A percentile compares a stretch with the other conserved stretches of the same genome.
phyloP scores from a whole-genome alignment of 2,329 filamentous ascomycete genomes.

The Monilinia polystroma region DNA sequence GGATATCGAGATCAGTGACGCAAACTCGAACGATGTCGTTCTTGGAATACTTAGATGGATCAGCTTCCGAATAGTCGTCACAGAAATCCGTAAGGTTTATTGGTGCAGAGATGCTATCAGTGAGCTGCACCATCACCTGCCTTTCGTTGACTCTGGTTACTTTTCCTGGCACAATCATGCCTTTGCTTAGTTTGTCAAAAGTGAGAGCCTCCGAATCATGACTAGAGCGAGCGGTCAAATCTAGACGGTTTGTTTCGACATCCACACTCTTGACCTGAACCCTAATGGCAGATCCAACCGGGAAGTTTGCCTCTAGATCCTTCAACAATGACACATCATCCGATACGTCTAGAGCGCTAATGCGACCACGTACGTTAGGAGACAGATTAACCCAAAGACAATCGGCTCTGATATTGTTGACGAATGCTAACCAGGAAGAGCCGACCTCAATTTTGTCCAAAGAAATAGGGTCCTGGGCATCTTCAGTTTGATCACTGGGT shows the following conservation, averaged over 20 bases:
- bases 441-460: slow-evolving; percentile 72
- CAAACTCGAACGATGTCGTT: slow-evolving; percentile 88
- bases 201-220: slow-evolving; percentile 56
- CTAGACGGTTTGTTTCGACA: slow-evolving; percentile 68
- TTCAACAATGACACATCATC: slow-evolving; percentile 79
- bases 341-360: slow-evolving; percentile 79
- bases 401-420: slow-evolving; percentile 83
- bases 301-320: slow-evolving; percentile 77
- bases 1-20: slow-evolving; percentile 73
- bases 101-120: slow-evolving; percentile 74
- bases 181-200: slow-evolving; percentile 70
- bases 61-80: slow-evolving; percentile 82
- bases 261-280: slow-evolving; percentile 78
- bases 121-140: slow-evolving; percentile 81
- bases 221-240: slow-evolving; percentile 75
- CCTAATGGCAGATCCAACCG: slow-evolving; percentile 82
- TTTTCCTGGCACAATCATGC: slow-evolving; percentile 78
- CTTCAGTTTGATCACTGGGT: slow-evolving; percentile 53
- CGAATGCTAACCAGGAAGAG: slow-evolving; percentile 73
- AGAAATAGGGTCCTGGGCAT: slow-evolving; percentile 62
- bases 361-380: slow-evolving; percentile 80
- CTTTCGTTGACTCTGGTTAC: slow-evolving; percentile 84
- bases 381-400: slow-evolving; percentile 90
- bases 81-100: slow-evolving; percentile 79
- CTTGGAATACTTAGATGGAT: slow-evolving; percentile 72